Base-by-base conservation (phyloP, 2,329 filamentous ascomycete genomes). In the Setomelanomma holmii region DNA sequence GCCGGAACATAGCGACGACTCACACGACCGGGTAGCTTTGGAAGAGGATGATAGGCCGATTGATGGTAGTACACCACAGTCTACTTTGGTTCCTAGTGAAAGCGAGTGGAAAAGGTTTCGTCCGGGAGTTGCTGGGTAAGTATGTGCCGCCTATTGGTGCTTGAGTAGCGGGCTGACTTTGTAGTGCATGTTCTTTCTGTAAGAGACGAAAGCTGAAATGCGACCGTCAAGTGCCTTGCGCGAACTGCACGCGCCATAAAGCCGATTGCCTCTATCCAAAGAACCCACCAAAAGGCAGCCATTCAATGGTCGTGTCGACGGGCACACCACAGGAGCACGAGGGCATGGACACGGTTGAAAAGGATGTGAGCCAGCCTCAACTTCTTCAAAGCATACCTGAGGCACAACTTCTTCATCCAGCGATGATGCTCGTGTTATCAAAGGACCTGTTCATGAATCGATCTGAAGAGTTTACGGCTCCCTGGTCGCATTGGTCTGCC, bases 401-500 rank as follows among this genome's bases (percentile, higher is more conserved):
- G 49, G 72, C 71, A 5, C 40, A 38, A 14, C 58, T 76, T 4
- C 56, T 76, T 5, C 56, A 69, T 5, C 55, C 67, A 11, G 51
- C 61, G 4, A 55, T 51, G 3, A 67, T 73, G 51, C 62, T 76
- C 21, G 45, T 51, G 3, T 54, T 76, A 1, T 76, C 72, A 16
- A 59, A 45, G 16, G 46, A 57, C 4, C 16, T 76, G 12, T 76
- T 76, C 52, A 76, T 76, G 71, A 76, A 75, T 30, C 61, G 64
- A 27, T 67, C 65, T 11, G 56, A 63, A 12, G 58, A 51, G 11
- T 45, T 66, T 12, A 47, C 63, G 8, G 68, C 67, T 51, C 68
- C 62, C 4, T 69, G 62, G 60, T 60, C 60, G 11, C 67, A 74
- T 38, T 64, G 78, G 77, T 61, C 60, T 7, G 58, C 63, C 27